These are phyloP conservation scores for Auxenochlorella protothecoides DNA, from an alignment of 139 green algal species.

Conservation along the genomic window DNA sequence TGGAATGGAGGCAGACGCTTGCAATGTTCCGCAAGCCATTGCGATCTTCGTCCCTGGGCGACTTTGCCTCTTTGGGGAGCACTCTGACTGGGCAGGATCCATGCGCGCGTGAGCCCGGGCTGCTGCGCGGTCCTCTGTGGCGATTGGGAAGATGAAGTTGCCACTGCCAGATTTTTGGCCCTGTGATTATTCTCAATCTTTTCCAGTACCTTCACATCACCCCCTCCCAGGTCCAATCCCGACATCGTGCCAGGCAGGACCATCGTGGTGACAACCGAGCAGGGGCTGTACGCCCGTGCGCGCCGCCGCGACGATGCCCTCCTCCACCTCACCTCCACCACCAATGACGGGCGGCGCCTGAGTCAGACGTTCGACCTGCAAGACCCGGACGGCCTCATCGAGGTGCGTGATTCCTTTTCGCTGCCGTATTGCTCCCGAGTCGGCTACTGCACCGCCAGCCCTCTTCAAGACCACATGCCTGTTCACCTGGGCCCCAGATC, in stretches of 20 bases:
- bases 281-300: constrained; percentile 32
- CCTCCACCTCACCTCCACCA: constrained; percentile 20
- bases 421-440: too few relatives aligned
- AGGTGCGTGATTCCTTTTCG: too few relatives aligned
- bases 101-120: constrained; percentile 13
- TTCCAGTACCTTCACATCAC: too few relatives aligned
- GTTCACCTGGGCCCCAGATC: too few relatives aligned
- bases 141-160: too few relatives aligned
- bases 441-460: too few relatives aligned
- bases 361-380: too few relatives aligned
- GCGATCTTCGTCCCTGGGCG: constrained; percentile 57
- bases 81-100: constrained; percentile 40
- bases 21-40: not conserved
- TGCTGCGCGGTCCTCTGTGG: not conserved
- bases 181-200: too few relatives aligned
- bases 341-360: constrained; percentile 8
- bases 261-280: constrained; percentile 51
- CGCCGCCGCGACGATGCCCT: constrained; percentile 2
- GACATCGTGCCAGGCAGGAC: constrained; percentile 29
- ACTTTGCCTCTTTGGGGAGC: constrained; percentile 64
- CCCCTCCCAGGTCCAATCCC: constrained; percentile 11
- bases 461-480: too few relatives aligned
- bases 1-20: too few relatives aligned
- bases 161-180: too few relatives aligned
- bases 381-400: too few relatives aligned